phyloP scores from a whole-genome alignment of 805 yeast species.

The Metschnikowia picachoensis region DNA sequence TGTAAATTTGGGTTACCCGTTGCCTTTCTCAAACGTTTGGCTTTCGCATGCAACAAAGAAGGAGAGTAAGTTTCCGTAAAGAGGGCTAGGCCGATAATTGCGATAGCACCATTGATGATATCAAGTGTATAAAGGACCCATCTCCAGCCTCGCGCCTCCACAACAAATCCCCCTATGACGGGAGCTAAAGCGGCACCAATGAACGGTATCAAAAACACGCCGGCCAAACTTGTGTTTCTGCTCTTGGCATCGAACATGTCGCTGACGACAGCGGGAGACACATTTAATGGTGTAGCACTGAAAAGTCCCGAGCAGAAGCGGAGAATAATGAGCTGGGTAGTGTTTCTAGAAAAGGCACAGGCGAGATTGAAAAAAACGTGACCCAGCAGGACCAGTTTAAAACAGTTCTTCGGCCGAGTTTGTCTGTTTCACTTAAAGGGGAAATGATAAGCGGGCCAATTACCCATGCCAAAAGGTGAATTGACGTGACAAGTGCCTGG shows the following conservation, averaged over 20 bases:
- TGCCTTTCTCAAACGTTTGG: slow-evolving; percentile 25
- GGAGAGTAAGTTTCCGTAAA: slow-evolving; percentile 37
- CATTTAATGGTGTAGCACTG: slow-evolving; percentile 37
- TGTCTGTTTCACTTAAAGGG: slow-evolving; percentile 36
- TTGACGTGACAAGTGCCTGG: slow-evolving; percentile 31
- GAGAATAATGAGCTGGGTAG: slow-evolving; percentile 31
- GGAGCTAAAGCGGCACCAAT: slow-evolving; percentile 40
- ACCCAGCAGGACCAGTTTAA: slow-evolving; percentile 34
- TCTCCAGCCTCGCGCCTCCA: slow-evolving; percentile 30
- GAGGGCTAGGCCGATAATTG: slow-evolving; percentile 28
- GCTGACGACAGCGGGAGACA: slow-evolving; percentile 37
- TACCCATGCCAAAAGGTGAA: slow-evolving; percentile 39
- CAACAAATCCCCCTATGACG: slow-evolving; percentile 34
- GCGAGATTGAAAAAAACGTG: slow-evolving; percentile 32
- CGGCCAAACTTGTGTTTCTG: slow-evolving; percentile 34
- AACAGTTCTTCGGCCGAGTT: slow-evolving; percentile 33
- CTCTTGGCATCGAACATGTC: slow-evolving; percentile 33
- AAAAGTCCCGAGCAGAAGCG: slow-evolving; percentile 36
- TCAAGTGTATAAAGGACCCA: slow-evolving; percentile 36
- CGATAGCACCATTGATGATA: slow-evolving; percentile 34
- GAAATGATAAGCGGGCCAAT: slow-evolving; percentile 38
- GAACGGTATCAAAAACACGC: slow-evolving; percentile 34
- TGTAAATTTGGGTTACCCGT: slow-evolving; percentile 37
- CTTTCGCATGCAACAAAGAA: slow-evolving; percentile 27
- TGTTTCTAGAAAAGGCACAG: slow-evolving; percentile 32